Evolutionary conservation across 23 red algal species (phyloP).

Genomic region (Cyanidioschyzon merolae): DNA sequence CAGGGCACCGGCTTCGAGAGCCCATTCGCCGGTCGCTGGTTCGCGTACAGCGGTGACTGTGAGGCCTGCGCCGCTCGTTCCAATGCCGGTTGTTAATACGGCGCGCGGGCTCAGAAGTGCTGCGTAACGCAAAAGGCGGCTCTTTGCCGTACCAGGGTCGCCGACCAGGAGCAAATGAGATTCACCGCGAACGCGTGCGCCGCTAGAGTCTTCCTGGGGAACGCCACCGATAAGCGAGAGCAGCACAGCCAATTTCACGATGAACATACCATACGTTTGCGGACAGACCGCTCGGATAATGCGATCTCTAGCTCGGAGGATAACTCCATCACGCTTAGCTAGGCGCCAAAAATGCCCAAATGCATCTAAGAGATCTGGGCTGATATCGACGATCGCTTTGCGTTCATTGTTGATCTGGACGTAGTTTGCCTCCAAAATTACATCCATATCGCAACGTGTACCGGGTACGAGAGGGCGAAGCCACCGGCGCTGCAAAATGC

Average conservation of each 20-base stretch:
- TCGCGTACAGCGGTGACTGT: conserved; percentile 92
- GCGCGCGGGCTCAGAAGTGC: conserved; percentile 64
- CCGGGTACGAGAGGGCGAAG: conserved; percentile 28
- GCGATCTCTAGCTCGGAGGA: conserved; percentile 40
- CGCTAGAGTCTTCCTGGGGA: conserved; percentile 45
- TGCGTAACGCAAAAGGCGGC: conserved; percentile 68
- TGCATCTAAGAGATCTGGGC: conserved; percentile 37
- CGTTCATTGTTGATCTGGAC: conserved; percentile 64
- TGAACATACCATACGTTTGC: conserved; percentile 91
- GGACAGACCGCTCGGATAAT: conserved; percentile 81
- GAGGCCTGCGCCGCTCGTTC: conserved; percentile 72
- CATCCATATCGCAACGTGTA: conserved; percentile 60
- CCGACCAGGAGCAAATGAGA: conserved; percentile 83
- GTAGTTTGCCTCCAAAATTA: conserved; percentile 51
- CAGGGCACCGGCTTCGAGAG: conserved; percentile 80
- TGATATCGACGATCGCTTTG: conserved; percentile 68
- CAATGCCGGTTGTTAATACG: conserved; percentile 91
- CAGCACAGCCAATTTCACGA: conserved; percentile 71
- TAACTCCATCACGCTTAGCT: conserved; percentile 18
- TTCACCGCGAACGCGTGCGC: conserved; percentile 46
- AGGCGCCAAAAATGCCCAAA: conserved; percentile 59
- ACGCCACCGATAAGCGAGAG: conserved; percentile 82
- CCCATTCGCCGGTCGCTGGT: conserved; percentile 83
- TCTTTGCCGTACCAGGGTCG: conserved; percentile 90
- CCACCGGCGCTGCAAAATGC: conserved; percentile 67